phyloP scores from a whole-genome alignment of 371 early-diverging fungal genomes.

The Syncephalastrum sp. region DNA sequence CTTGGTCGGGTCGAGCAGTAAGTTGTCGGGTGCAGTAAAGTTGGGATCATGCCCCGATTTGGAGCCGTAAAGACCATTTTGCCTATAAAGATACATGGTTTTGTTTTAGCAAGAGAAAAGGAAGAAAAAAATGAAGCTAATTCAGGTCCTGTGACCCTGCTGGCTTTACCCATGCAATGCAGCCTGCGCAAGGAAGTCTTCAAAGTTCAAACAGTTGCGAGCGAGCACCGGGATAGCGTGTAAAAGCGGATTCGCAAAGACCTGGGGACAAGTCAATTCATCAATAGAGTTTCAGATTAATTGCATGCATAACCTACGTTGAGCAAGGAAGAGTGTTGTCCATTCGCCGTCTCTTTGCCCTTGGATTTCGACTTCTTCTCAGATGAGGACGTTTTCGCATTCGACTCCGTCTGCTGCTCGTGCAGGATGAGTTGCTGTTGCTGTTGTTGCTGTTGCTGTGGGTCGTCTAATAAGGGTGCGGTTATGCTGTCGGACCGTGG shows the following conservation, averaged over 20 bases:
- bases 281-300: too few species aligned
- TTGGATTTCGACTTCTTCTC: too few species aligned
- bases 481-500: too few species aligned
- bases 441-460: too few species aligned
- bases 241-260: constrained; percentile 45
- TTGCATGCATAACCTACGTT: too few species aligned
- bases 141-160: constrained; percentile 2
- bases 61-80: constrained; percentile 40
- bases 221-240: constrained; percentile 55
- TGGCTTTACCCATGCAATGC: constrained; percentile 38
- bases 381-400: too few species aligned
- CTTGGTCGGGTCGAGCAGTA: constrained; percentile 20
- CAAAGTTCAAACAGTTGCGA: constrained; percentile 46
- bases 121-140: background rate
- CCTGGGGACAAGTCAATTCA: constrained; percentile 15
- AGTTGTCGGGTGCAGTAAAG: constrained; percentile 28
- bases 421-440: too few species aligned
- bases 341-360: too few species aligned
- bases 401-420: too few species aligned
- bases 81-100: constrained; percentile 15
- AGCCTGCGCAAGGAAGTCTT: constrained; percentile 48
- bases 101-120: background rate
- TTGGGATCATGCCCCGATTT: constrained; percentile 18
- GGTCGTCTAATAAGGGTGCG: too few species aligned
- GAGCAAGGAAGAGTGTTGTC: too few species aligned